These are phyloP conservation scores for Trichophaea hybrida DNA, from an alignment of 2,329 filamentous ascomycete species.

Conservation along the genomic window DNA sequence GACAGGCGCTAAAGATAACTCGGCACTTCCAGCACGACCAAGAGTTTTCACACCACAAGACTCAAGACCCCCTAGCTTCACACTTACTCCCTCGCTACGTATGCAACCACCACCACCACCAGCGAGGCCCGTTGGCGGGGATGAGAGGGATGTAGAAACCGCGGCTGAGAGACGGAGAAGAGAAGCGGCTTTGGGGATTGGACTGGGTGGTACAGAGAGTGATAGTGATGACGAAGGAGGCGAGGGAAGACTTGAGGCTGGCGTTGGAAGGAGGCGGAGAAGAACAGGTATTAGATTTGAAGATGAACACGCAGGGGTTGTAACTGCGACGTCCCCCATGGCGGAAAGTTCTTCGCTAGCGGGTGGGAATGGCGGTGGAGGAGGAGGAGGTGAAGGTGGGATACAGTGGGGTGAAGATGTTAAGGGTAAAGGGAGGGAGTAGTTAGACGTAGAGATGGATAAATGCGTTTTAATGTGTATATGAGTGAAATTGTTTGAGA, in stretches of 20 bases:
- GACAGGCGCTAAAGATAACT: neutral
- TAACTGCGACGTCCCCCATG: no score
- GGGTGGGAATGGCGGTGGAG: neutral
- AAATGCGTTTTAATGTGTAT: neutral
- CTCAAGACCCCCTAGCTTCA: neutral
- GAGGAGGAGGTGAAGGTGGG: neutral
- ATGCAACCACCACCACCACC: neutral
- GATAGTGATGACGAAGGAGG: constrained; percentile 3
- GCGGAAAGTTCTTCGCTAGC: no score
- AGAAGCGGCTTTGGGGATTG: constrained; percentile 56
- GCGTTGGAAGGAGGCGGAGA: neutral
- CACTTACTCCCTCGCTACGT: neutral
- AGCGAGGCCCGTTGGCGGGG: constrained; percentile 15
- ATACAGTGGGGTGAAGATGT: constrained; percentile 2
- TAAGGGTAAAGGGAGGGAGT: constrained; percentile 3
- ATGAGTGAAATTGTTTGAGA: no score
- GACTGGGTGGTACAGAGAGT: constrained; percentile 25
- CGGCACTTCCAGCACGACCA: neutral
- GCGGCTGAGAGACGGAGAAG: constrained; percentile 59
- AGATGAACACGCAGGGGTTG: neutral
- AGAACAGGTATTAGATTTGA: neutral
- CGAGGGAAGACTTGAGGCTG: neutral
- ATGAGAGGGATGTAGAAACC: constrained; percentile 44
- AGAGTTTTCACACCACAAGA: neutral
- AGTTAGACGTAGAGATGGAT: neutral